Evolutionary conservation across 805 yeast genomes (phyloP), one percentile per base, ranked within the genome.

Genomic region (Metschnikowia matae): DNA sequence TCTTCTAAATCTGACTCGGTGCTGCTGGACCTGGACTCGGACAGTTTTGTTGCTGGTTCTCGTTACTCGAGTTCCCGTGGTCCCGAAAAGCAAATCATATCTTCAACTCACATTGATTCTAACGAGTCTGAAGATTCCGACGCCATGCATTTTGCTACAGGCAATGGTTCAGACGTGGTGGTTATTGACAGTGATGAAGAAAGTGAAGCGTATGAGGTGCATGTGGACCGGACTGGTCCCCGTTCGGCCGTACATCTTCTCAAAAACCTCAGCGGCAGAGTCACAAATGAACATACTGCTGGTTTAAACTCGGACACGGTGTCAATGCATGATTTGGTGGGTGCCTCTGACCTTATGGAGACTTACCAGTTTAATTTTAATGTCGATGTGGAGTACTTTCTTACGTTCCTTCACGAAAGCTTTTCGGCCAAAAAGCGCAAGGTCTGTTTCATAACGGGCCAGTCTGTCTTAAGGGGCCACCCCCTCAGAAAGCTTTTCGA

Each of bases 281-380:
- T 58, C 15, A 42, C 44, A 8, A 47, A 48, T 6, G 49, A 35
- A 5, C 15, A 13, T 1, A 51, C 49, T 15, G 49, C 34, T 4
- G 47, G 54, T 4, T 58, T 57, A 3, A 68, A 68, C 45, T 49
- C 51, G 17, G 71, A 69, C 33, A 55, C 71, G 0, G 63, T 71
- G 2, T 56, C 50, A 40, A 54, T 71, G 6, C 40, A 54, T 6
- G 58, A 62, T n/a, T 57, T 71, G 8, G 48, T 72, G 6, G 72
- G 75, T 4, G 62, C 67, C 10, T 40, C 55, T 4, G 66, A 68
- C 7, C 54, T 81, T 17, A 42, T 42, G 7, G 66, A 64, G 43
- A 67, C 79, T 0, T 71, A 67, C 50, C 73, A 81, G 34, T 80
- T 81, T 64, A 79, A 80, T 54, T 81, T 69, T 56, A 75, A 68